These are phyloP conservation scores for Bassia scoparia DNA, from an alignment of 148 eudicot species.

Conservation along the genomic window DNA sequence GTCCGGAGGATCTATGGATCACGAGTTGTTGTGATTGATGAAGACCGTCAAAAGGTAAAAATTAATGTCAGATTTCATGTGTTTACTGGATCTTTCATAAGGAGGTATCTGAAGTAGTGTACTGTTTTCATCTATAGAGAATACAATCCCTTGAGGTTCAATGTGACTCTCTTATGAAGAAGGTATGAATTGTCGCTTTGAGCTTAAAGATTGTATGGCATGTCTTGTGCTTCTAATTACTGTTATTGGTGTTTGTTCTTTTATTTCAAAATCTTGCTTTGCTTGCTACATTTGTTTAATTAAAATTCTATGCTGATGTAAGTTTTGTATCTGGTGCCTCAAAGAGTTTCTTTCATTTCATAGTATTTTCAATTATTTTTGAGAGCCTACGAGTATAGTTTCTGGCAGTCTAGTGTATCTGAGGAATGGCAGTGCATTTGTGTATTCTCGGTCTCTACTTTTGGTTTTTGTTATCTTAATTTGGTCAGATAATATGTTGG, in stretches of 20 bases:
- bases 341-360: no score
- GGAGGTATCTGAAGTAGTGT: conserved; percentile 8
- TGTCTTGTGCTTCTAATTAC: not conserved
- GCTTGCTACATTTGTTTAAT: conserved; percentile 9
- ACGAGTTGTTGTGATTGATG: conserved; percentile 64
- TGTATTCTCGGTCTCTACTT: not conserved
- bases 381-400: not conserved
- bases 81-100: conserved; percentile 6
- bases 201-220: not conserved
- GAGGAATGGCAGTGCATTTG: no score
- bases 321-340: not conserved
- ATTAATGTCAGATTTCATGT: not conserved
- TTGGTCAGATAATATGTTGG: not conserved
- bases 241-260: not conserved
- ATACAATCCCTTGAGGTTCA: conserved; percentile 61
- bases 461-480: not conserved
- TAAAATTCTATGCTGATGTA: not conserved
- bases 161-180: conserved; percentile 58
- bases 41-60: conserved; percentile 65
- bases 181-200: conserved; percentile 41
- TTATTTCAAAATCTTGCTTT: not conserved
- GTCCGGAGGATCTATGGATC: conserved; percentile 77
- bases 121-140: conserved; percentile 46
- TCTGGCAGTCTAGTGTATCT: not conserved
- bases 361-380: not conserved